phyloP scores from a whole-genome alignment of 2,329 filamentous ascomycete species.

The Trichoderma hamatum region DNA sequence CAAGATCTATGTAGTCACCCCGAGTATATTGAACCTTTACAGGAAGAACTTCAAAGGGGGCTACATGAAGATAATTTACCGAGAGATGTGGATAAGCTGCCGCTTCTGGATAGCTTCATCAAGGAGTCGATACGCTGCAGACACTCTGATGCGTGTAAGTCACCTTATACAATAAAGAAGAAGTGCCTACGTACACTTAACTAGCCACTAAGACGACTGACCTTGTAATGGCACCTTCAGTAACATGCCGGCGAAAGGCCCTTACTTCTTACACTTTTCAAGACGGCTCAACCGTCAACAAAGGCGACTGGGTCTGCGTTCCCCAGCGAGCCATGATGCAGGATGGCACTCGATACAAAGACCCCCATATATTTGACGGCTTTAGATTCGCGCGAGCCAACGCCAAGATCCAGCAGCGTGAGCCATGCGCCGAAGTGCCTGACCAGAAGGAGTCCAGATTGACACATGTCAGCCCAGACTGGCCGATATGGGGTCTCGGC shows the following conservation, averaged over 20 bases:
- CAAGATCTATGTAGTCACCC: neutral
- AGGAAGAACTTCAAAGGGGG: neutral
- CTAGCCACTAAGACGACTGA: neutral
- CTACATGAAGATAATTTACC: neutral
- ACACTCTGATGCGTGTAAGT: slow-evolving; percentile 20
- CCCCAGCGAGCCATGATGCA: slow-evolving; percentile 18
- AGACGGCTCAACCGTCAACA: slow-evolving; percentile 18
- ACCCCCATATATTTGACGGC: slow-evolving; percentile 19
- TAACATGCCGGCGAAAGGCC: slow-evolving; percentile 17
- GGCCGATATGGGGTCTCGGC: slow-evolving; percentile 6
- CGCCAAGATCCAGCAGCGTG: neutral
- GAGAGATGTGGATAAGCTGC: slow-evolving; percentile 10
- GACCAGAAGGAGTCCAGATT: neutral
- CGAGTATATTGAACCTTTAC: neutral
- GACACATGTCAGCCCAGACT: neutral
- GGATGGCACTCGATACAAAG: neutral
- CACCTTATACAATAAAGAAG: neutral
- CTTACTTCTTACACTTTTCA: slow-evolving; percentile 4
- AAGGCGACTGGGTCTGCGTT: slow-evolving; percentile 11
- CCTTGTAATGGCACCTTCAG: neutral
- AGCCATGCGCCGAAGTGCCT: neutral
- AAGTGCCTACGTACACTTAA: neutral
- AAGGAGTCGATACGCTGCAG: slow-evolving; percentile 20
- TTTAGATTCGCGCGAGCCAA: slow-evolving; percentile 21
- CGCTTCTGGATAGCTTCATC: slow-evolving; percentile 28